These are phyloP conservation scores for Microcos paniculata DNA, from an alignment of 345 rosid genomes.

Conservation along the genomic window DNA sequence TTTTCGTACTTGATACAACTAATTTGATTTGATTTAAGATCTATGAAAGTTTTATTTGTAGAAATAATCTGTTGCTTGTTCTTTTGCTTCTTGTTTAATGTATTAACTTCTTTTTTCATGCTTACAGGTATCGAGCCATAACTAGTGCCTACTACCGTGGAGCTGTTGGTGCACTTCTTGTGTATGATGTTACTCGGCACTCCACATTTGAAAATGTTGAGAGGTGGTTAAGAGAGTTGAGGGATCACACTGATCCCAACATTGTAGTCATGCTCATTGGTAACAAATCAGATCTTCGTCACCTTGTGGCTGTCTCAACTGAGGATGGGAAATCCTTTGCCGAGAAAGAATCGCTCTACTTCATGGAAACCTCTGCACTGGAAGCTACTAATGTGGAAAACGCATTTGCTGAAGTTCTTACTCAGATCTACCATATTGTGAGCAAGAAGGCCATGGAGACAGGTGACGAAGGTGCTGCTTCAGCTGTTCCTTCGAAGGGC, in stretches of 20 bases:
- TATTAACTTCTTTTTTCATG: background rate
- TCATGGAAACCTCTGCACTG: conserved; percentile 95
- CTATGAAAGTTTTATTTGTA: background rate
- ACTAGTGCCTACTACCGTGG: conserved; percentile 95
- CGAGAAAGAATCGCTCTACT: conserved; percentile 77
- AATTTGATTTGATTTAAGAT: background rate
- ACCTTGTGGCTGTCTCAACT: conserved; percentile 80
- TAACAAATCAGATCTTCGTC: conserved; percentile 90
- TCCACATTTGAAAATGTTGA: conserved; percentile 88
- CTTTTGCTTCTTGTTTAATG: background rate
- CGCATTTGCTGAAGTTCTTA: conserved; percentile 86
- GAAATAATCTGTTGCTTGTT: background rate
- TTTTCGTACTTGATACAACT: background rate
- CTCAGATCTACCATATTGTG: conserved; percentile 75
- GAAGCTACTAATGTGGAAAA: conserved; percentile 85
- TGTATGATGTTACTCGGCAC: conserved; percentile 86
- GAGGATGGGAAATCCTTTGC: conserved; percentile 85
- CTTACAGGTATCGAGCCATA: conserved; percentile 82
- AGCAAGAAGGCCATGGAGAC: conserved; percentile 91
- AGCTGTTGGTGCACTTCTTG: conserved; percentile 88
- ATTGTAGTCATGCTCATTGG: conserved; percentile 91
- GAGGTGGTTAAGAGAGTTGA: conserved; percentile 88
- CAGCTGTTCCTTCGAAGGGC: conserved; percentile 69
- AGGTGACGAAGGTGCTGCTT: conserved; percentile 46
- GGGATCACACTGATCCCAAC: conserved; percentile 94